phyloP scores from a whole-genome alignment of 108 stramenopile genomes.

The Pseudonitzschia multiseries region DNA sequence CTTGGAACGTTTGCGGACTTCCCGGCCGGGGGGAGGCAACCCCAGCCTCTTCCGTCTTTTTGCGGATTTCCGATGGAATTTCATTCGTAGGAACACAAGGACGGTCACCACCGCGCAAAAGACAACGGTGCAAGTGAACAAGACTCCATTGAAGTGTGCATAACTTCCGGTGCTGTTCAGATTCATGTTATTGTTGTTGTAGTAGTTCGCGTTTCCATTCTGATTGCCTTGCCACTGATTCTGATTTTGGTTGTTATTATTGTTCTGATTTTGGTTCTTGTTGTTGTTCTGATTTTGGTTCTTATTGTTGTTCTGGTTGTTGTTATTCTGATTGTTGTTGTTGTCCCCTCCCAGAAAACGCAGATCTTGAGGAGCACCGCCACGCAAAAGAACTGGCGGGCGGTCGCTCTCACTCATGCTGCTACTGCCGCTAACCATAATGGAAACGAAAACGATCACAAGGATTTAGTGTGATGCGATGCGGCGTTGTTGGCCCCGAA shows the following conservation, averaged over 20 bases:
- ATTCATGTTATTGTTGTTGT: conserved; percentile 2
- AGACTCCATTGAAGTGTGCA: neutral
- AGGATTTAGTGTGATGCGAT: neutral
- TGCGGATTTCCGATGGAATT: neutral
- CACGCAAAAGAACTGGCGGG: conserved; percentile 1
- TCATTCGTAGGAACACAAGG: neutral
- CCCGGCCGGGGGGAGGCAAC: neutral
- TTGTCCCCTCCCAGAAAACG: conserved; percentile 5
- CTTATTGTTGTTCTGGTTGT: neutral
- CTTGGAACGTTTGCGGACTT: neutral
- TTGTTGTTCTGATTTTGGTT: conserved; percentile 1
- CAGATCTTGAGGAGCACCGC: neutral
- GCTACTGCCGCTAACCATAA: neutral
- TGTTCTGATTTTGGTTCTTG: neutral
- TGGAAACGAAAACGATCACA: neutral
- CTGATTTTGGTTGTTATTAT: conserved; percentile 3
- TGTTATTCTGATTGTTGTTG: conserved; percentile 2
- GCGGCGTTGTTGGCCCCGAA: neutral
- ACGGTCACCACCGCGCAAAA: neutral
- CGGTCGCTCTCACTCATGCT: neutral
- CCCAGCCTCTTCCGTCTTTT: conserved; percentile 4
- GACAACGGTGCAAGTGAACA: neutral
- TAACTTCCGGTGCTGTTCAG: neutral
- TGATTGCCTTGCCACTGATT: too few relatives aligned
- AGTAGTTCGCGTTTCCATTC: neutral